These are phyloP conservation scores for Trebouxiophyceae sp. DNA, from an alignment of 163 green algal genomes.

Conservation along the genomic window DNA sequence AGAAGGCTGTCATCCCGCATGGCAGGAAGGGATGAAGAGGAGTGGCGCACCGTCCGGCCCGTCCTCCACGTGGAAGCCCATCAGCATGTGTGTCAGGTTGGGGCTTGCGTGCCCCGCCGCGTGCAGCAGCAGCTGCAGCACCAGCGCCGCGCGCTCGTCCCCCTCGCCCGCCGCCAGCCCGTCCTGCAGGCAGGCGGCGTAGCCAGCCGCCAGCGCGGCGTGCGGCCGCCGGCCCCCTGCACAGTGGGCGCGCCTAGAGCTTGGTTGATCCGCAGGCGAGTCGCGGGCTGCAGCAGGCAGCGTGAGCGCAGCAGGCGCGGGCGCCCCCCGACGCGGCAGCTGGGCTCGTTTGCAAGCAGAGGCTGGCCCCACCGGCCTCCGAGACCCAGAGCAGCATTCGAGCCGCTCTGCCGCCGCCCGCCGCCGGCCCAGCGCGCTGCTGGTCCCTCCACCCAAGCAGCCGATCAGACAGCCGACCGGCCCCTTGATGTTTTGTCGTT, in stretches of 20 bases:
- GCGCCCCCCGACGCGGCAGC: no score
- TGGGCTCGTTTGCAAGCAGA: no score
- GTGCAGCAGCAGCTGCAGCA: constrained; percentile 41
- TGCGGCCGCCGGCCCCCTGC: background rate
- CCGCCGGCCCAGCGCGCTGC: no score
- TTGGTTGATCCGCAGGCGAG: background rate
- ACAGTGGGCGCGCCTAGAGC: background rate
- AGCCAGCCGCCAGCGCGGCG: constrained; percentile 19
- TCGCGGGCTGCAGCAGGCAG: background rate
- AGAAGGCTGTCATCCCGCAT: no score
- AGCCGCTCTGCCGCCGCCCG: no score
- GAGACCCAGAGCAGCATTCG: no score
- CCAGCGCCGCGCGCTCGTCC: constrained; percentile 30
- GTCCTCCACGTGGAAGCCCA: constrained; percentile 52
- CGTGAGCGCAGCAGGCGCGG: background rate
- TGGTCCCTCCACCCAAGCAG: background rate
- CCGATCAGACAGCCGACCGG: background rate
- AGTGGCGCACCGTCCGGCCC: constrained; percentile 13
- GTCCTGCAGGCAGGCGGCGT: constrained; percentile 25
- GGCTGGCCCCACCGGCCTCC: no score
- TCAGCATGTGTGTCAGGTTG: constrained; percentile 56
- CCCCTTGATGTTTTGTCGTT: background rate
- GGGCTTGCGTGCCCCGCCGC: constrained; percentile 25
- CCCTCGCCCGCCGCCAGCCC: constrained; percentile 9
- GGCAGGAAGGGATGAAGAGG: background rate